These are phyloP conservation scores for Cyanidium caldarium DNA, from an alignment of 23 red algal genomes.

Conservation along the genomic window DNA sequence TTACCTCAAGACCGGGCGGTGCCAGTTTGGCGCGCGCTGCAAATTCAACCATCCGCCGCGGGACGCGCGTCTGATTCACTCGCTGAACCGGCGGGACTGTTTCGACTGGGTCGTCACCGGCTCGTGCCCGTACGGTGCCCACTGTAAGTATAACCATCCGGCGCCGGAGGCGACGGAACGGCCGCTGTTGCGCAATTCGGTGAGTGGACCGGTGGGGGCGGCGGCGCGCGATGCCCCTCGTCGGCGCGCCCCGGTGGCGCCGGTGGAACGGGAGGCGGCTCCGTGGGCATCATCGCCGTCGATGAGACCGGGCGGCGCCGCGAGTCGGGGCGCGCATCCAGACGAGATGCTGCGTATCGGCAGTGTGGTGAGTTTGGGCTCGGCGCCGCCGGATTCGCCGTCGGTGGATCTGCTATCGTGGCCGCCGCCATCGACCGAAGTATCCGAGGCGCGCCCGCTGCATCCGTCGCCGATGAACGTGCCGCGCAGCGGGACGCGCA, in stretches of 20 bases:
- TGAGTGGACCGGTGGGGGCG: background rate
- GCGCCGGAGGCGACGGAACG: constrained; percentile 3
- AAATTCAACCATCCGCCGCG: constrained; percentile 68
- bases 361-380: background rate
- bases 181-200: background rate
- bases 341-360: background rate
- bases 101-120: constrained; percentile 69
- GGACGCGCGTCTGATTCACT: constrained; percentile 36
- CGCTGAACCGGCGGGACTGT: constrained; percentile 61
- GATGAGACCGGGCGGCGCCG: background rate
- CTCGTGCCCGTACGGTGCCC: constrained; percentile 39
- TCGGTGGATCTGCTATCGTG: background rate
- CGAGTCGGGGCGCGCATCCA: background rate
- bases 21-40: constrained; percentile 64
- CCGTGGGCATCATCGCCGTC: background rate
- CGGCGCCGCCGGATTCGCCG: background rate
- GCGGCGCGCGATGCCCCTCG: background rate
- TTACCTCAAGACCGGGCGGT: constrained; percentile 68
- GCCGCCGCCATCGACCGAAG: background rate
- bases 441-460: background rate
- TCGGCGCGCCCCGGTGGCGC: background rate
- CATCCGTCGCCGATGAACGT: background rate
- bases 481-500: background rate
- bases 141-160: constrained; percentile 84
- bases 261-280: background rate